Conservation (phyloP, 176 grass and related monocot species). For the Saccharum spontaneum region DNA sequence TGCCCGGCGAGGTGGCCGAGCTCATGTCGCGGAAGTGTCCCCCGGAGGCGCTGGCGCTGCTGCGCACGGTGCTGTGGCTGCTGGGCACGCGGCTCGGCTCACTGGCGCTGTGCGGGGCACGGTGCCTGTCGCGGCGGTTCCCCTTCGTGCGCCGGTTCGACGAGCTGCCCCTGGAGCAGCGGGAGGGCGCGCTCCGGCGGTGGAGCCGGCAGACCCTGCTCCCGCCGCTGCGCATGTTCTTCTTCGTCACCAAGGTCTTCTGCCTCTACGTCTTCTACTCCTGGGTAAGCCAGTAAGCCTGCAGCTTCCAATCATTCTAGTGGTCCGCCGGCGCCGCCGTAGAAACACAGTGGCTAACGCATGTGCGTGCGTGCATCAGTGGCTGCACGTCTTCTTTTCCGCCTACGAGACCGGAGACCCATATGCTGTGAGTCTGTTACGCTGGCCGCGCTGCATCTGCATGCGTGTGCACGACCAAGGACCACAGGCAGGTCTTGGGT, state of each 20-base stretch:
- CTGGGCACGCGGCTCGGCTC: constrained; percentile 69
- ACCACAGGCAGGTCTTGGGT: background rate
- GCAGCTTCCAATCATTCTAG: background rate
- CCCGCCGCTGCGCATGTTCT: no score
- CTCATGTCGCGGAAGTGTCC: constrained; percentile 51
- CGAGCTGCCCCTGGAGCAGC: background rate
- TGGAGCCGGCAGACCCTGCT: no score
- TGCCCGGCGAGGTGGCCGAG: no score
- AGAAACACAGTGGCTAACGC: background rate
- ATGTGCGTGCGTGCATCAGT: background rate
- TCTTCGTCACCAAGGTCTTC: no score
- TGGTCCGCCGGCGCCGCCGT: background rate
- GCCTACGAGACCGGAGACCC: background rate
- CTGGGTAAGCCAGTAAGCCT: constrained; percentile 37
- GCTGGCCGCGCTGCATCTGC: background rate
- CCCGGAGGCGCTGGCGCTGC: constrained; percentile 50
- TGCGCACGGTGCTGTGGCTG: constrained; percentile 65
- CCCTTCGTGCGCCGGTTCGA: constrained; percentile 70
- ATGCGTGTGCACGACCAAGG: background rate
- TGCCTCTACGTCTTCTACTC: constrained; percentile 78
- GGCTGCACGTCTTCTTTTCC: no score
- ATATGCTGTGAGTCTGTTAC: no score
- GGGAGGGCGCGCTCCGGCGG: no score
- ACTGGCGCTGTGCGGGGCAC: constrained; percentile 59
- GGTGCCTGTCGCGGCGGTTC: constrained; percentile 45